Percentiles rank a stretch among this genome's conserved stretches.
Conservation (phyloP, 2,329 filamentous ascomycete genomes). For the Aureobasidium sp. region DNA sequence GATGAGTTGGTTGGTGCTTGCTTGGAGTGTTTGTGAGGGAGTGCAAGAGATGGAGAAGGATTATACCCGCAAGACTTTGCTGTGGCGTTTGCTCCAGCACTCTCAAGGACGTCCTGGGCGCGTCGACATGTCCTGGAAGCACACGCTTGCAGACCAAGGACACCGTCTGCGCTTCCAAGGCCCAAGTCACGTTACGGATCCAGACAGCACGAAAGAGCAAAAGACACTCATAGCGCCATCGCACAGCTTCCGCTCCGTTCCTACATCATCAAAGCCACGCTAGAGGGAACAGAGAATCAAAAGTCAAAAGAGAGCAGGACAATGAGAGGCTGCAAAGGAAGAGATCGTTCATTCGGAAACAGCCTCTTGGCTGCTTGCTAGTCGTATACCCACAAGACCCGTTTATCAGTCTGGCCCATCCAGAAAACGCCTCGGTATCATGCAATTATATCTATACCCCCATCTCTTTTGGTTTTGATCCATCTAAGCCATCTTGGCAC, state of each 20-base stretch:
- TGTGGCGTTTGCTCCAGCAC: neutral
- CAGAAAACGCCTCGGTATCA: neutral
- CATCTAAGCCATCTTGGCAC: conserved; percentile 5
- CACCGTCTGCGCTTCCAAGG: too few relatives aligned
- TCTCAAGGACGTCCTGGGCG: neutral
- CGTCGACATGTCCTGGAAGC: neutral
- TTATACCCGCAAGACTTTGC: neutral
- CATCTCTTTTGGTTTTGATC: neutral
- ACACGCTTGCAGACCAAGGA: neutral
- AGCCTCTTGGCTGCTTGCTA: neutral
- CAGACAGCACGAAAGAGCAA: too few relatives aligned
- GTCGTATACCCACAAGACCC: neutral
- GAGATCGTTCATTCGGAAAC: neutral
- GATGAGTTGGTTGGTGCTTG: conserved; percentile 28
- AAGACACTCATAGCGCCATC: too few relatives aligned
- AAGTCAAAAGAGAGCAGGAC: neutral
- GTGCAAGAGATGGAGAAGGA: neutral
- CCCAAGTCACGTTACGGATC: too few relatives aligned
- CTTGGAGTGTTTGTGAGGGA: conserved; percentile 21
- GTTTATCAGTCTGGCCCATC: neutral
- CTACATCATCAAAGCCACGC: neutral
- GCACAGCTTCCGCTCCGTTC: too few relatives aligned
- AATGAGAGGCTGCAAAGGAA: neutral
- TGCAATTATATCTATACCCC: neutral
- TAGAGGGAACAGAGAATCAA: neutral